Conservation (phyloP, 2,329 filamentous ascomycete species). For the Fusarium sp. region DNA sequence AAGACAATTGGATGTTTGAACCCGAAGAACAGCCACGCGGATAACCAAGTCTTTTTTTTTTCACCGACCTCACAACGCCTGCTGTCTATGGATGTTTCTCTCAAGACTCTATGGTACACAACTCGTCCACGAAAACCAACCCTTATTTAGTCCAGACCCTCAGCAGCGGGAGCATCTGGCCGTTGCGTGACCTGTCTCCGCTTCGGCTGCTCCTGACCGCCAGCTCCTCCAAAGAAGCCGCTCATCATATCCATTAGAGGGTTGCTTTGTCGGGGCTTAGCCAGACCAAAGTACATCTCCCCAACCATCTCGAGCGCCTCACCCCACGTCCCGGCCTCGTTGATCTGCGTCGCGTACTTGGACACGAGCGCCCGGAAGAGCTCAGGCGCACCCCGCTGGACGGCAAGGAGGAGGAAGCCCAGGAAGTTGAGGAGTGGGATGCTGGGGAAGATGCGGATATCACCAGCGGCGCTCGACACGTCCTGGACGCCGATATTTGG, state of each 20-base stretch:
- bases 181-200: slow-evolving; percentile 57
- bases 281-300: slow-evolving; percentile 97
- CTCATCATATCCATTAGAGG: slow-evolving; percentile 99
- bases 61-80: slow-evolving; percentile 40
- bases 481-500: slow-evolving; percentile 77
- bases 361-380: slow-evolving; percentile 83
- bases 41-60: slow-evolving; percentile 35
- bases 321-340: slow-evolving; percentile 81
- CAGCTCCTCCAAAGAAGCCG: slow-evolving; percentile 83
- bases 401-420: slow-evolving; percentile 81
- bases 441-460: slow-evolving; percentile 86
- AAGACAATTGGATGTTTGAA: slow-evolving; percentile 95
- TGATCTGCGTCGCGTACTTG: slow-evolving; percentile 83
- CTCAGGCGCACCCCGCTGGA: slow-evolving; percentile 82
- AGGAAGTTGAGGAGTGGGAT: slow-evolving; percentile 97
- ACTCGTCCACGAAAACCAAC: slow-evolving; percentile 5
- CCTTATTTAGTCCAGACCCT: slow-evolving; percentile 65
- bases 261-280: slow-evolving; percentile 88
- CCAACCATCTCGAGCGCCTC: slow-evolving; percentile 87
- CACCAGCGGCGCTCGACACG: slow-evolving; percentile 78
- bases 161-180: slow-evolving; percentile 63
- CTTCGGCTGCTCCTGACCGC: slow-evolving; percentile 51
- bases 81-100: slow-evolving; percentile 38
- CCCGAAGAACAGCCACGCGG: slow-evolving; percentile 65
- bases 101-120: slow-evolving; percentile 40